These are phyloP conservation scores for Usnea hakonensis DNA, from an alignment of 495 filamentous ascomycete genomes.

Conservation along the genomic window DNA sequence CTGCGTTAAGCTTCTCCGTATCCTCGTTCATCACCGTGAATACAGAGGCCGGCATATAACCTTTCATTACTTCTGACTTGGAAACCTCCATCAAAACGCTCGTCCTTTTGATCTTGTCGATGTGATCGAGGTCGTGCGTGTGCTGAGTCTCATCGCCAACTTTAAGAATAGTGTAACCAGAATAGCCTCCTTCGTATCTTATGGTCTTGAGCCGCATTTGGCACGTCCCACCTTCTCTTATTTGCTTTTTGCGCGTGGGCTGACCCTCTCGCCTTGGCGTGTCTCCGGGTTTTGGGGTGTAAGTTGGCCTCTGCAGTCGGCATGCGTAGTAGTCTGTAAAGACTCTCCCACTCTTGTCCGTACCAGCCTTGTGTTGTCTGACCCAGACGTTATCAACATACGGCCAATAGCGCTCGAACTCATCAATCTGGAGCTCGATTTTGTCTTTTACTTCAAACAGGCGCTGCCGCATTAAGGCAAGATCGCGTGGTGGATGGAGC, in stretches of 20 bases:
- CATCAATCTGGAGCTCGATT: conserved; percentile 43
- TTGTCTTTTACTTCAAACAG: conserved; percentile 46
- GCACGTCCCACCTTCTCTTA: conserved; percentile 44
- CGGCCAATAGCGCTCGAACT: conserved; percentile 48
- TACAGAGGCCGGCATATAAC: conserved; percentile 47
- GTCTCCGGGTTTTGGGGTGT: conserved; percentile 23
- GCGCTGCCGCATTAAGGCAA: conserved; percentile 39
- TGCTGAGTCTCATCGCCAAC: conserved; percentile 36
- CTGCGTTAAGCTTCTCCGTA: conserved; percentile 37
- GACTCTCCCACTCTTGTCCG: conserved; percentile 43
- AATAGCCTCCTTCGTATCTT: conserved; percentile 36
- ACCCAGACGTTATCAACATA: conserved; percentile 51
- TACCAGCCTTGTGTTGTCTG: conserved; percentile 41
- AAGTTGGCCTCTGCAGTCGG: conserved; percentile 41
- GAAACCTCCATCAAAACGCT: conserved; percentile 47
- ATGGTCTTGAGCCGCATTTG: conserved; percentile 47
- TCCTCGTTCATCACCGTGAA: conserved; percentile 46
- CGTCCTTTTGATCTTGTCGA: conserved; percentile 46
- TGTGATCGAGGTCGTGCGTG: conserved; percentile 45
- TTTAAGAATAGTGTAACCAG: conserved; percentile 22
- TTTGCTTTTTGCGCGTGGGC: conserved; percentile 42
- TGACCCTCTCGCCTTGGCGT: conserved; percentile 39
- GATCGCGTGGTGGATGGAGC: conserved; percentile 37
- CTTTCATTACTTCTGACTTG: conserved; percentile 41
- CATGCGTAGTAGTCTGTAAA: conserved; percentile 49